Conservation (phyloP, 202 grass and related monocot genomes). For the Brachypodium distachyon region DNA sequence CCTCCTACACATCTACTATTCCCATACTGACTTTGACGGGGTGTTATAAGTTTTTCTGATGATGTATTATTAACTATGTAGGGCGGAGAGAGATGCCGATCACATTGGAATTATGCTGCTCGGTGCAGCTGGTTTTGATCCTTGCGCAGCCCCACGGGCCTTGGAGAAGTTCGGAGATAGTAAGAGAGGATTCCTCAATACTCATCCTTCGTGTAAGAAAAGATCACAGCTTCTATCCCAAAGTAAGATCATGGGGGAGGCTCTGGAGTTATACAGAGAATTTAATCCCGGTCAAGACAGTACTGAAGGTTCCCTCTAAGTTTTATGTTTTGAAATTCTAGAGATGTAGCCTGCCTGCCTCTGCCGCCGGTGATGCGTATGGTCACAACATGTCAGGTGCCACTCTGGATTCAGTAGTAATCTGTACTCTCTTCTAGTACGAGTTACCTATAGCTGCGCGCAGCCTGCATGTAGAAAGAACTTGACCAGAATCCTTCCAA, state of each 20-base stretch:
- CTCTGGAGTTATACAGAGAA: neutral
- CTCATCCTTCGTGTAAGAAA: neutral
- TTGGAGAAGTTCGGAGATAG: neutral
- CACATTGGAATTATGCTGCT: neutral
- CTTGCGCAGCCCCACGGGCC: neutral
- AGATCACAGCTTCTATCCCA: neutral
- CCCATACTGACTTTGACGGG: too few relatives aligned
- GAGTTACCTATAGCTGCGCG: too few relatives aligned
- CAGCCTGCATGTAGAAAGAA: too few relatives aligned
- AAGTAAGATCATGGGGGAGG: neutral
- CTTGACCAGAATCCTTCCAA: too few relatives aligned
- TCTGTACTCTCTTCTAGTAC: too few relatives aligned
- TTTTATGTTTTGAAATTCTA: neutral
- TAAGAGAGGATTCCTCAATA: neutral
- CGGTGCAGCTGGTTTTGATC: neutral
- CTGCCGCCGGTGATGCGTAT: too few relatives aligned
- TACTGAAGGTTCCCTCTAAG: neutral
- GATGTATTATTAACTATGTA: neutral
- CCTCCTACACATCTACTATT: too few relatives aligned
- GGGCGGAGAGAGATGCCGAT: neutral
- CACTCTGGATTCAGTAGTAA: too few relatives aligned
- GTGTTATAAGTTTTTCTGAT: neutral
- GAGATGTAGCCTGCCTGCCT: too few relatives aligned
- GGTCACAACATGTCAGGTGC: too few relatives aligned
- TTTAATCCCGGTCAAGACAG: neutral